Evolutionary conservation across 2,329 filamentous ascomycete species (phyloP), one percentile per base, ranked within the genome.

Genomic region (Rutstroemia sp.): DNA sequence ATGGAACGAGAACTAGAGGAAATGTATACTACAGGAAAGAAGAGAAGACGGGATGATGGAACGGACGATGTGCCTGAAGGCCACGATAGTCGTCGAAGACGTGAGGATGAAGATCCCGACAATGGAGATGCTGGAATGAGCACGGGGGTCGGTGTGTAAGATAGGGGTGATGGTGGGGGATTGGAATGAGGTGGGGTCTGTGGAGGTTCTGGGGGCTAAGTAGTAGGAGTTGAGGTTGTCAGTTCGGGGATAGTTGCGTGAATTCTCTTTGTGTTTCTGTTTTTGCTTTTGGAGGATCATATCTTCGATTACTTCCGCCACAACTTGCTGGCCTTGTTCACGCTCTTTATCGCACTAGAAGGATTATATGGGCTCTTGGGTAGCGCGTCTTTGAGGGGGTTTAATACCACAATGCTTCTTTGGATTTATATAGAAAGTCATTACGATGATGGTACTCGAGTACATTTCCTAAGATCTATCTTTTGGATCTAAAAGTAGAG

Each of bases 1-100:
- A 41, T 57, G 45, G 38, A 8, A 0, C 6, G 16, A 16, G 55
- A 57, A 27, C 37, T 57, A 8, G 55, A 57, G 1, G 44, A 54
- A 25, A 27, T 39, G 55, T 25, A 16, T 7, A 34, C 48, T 30
- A 23, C 3, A 19, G 34, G 37, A 34, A 41, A 16, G 19, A 27
- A 37, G 34, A 38, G 48, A 21, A n/a, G 30, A n/a, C 10, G 23
- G 30, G 30, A 50, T 8, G 48, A 16, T 39, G n/a, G 9, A 39
- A 18, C 25, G 6, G 39, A n/a, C 16, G n/a, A 18, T n/a, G 39
- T 19, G 39, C 19, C 16, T 42, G 39, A 42, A 19, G 19, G 39
- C n/a, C 39, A 30, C 16, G 34, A 38, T n/a, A 19, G 48, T 16
- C 14, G 27, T 34, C 30, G 30, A 34, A 34, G 30, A 34, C 30